Conservation (phyloP, 176 grass and related monocot species). For the Poa pratensis region DNA sequence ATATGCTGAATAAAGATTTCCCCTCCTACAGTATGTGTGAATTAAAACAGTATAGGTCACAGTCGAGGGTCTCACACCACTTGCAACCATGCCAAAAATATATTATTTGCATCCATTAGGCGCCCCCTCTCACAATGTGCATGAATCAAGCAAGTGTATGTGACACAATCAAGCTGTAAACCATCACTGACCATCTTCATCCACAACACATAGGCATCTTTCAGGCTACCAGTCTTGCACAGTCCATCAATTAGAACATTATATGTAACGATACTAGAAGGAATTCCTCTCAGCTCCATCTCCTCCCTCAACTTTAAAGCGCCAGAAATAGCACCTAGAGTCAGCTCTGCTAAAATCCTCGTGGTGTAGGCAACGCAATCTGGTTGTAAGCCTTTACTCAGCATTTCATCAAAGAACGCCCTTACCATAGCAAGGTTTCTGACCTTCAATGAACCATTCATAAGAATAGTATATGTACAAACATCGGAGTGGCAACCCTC, state of each 20-base stretch:
- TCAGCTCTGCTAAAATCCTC: conserved; percentile 64
- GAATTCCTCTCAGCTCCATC: conserved; percentile 59
- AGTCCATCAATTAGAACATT: conserved; percentile 82
- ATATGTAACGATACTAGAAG: conserved; percentile 63
- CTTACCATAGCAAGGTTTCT: conserved; percentile 65
- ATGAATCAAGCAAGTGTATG: conserved; percentile 88
- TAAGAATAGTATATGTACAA: conserved; percentile 84
- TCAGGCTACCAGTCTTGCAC: conserved; percentile 73
- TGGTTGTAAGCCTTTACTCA: conserved; percentile 61
- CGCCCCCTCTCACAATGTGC: conserved; percentile 60
- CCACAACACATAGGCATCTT: conserved; percentile 58
- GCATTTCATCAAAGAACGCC: conserved; percentile 82
- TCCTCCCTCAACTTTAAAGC: conserved; percentile 67
- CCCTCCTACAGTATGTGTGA: conserved; percentile 60
- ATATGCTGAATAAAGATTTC: conserved; percentile 65
- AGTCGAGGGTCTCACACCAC: conserved; percentile 59
- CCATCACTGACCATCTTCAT: conserved; percentile 72
- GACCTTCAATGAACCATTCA: conserved; percentile 71
- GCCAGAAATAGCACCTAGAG: conserved; percentile 46
- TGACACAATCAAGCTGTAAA: conserved; percentile 70
- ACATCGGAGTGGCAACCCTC: conserved; percentile 62
- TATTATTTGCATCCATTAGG: conserved; percentile 59
- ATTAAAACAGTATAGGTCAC: conserved; percentile 81
- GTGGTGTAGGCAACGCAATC: conserved; percentile 79
- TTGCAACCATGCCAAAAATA: conserved; percentile 56